phyloP scores from a whole-genome alignment of 805 yeast species.

The Wickerhamomyces canadensis region DNA sequence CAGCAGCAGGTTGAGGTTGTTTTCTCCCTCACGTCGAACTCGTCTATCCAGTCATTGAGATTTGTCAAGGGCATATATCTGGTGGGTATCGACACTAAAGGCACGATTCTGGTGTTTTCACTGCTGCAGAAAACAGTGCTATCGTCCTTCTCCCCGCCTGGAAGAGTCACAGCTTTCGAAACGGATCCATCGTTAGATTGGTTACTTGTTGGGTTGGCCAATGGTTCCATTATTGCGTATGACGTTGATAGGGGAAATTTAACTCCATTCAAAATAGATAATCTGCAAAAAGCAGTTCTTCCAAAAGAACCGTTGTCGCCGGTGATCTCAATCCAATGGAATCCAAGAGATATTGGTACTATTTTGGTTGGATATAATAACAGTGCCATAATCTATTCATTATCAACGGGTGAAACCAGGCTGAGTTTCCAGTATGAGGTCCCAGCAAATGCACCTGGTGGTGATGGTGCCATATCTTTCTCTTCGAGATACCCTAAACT shows the following conservation, averaged over 20 bases:
- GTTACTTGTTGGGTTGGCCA: conserved; percentile 72
- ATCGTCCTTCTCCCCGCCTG: conserved; percentile 56
- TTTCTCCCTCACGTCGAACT: conserved; percentile 45
- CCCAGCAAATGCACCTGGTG: conserved; percentile 69
- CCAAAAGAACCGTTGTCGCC: conserved; percentile 57
- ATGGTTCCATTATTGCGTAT: conserved; percentile 65
- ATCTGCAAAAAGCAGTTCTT: conserved; percentile 57
- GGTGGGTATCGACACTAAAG: conserved; percentile 60
- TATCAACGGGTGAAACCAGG: conserved; percentile 55
- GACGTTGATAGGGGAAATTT: conserved; percentile 75
- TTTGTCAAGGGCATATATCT: conserved; percentile 81
- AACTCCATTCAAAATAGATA: conserved; percentile 63
- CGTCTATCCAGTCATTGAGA: conserved; percentile 47
- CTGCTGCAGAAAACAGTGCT: conserved; percentile 57
- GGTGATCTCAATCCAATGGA: conserved; percentile 65
- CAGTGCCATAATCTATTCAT: conserved; percentile 62
- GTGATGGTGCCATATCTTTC: conserved; percentile 35
- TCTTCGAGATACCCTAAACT: conserved; percentile 36
- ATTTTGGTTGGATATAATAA: conserved; percentile 68
- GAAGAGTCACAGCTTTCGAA: conserved; percentile 61
- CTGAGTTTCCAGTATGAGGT: conserved; percentile 54
- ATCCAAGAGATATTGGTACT: conserved; percentile 85
- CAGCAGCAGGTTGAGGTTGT: conserved; percentile 73
- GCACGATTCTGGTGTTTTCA: conserved; percentile 64
- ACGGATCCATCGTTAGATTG: conserved; percentile 88